Evolutionary conservation across 805 yeast genomes (phyloP).

Genomic region (Candida maris): DNA sequence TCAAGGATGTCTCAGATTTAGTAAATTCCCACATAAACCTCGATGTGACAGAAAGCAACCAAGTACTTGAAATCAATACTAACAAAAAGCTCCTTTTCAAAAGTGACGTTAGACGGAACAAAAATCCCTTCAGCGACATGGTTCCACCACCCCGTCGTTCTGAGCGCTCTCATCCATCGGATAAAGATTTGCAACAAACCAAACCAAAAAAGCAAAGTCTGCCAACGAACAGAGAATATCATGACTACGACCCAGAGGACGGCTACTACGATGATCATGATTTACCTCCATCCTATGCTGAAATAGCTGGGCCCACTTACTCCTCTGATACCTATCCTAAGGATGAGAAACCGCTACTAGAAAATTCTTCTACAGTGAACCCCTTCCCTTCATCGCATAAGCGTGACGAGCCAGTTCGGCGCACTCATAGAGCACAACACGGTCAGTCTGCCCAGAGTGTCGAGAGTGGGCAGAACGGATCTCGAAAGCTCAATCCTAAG

Average conservation of each 20-base stretch:
- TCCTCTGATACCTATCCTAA: conserved; percentile 46
- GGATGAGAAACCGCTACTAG: conserved; percentile 40
- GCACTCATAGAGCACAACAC: neutral
- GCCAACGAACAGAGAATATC: neutral
- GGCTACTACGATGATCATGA: conserved; percentile 25
- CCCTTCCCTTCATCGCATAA: conserved; percentile 23
- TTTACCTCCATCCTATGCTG: conserved; percentile 67
- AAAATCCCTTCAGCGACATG: conserved; percentile 54
- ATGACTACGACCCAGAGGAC: conserved; percentile 24
- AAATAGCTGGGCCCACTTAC: conserved; percentile 46
- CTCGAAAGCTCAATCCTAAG: conserved; percentile 21
- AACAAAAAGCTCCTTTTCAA: conserved; percentile 6
- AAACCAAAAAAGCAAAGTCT: too few species aligned
- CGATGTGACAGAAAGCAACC: too few species aligned
- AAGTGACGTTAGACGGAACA: conserved; percentile 29
- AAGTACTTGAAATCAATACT: too few species aligned
- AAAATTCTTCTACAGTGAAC: conserved; percentile 22
- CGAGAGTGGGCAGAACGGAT: conserved; percentile 7
- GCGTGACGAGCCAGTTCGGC: conserved; percentile 10
- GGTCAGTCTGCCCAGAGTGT: conserved; percentile 14
- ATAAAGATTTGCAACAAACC: conserved; percentile 31
- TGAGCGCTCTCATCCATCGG: too few species aligned
- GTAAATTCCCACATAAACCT: too few species aligned
- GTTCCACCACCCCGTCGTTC: too few species aligned
- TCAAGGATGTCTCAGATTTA: too few species aligned